Percentiles rank a stretch among this genome's conserved stretches.
Conservation (phyloP, 768 basidiomycete genomes). For the Pisolithus tinctorius region DNA sequence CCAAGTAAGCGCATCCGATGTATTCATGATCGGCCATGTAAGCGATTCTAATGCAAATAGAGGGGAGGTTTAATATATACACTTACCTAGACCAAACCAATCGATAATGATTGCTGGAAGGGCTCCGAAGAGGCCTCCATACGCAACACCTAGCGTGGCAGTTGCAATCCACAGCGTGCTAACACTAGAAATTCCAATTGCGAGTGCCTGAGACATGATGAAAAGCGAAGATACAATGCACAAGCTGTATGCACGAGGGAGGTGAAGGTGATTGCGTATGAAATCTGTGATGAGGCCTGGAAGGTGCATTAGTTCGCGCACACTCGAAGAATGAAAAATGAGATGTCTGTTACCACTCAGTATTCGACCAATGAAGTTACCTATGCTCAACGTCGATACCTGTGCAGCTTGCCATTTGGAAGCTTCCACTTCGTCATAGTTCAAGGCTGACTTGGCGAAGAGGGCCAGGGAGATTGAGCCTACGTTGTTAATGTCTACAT, state of each 20-base stretch:
- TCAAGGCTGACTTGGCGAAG: conserved; percentile 49
- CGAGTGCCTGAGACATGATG: conserved; percentile 63
- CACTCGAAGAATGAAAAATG: neutral
- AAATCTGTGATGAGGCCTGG: conserved; percentile 68
- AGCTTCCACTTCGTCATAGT: conserved; percentile 60
- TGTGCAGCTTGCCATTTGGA: conserved; percentile 77
- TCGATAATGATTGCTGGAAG: conserved; percentile 75
- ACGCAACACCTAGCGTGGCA: conserved; percentile 37
- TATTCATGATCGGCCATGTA: conserved; percentile 8
- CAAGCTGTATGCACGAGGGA: conserved; percentile 65
- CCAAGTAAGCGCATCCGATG: neutral
- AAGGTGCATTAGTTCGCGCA: neutral
- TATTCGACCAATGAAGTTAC: conserved; percentile 77
- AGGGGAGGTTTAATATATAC: no score
- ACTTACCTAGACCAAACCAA: conserved; percentile 81
- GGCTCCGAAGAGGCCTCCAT: conserved; percentile 69
- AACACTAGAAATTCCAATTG: conserved; percentile 51
- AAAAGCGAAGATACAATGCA: conserved; percentile 60
- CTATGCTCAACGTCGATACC: conserved; percentile 75
- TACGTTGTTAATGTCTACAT: conserved; percentile 78
- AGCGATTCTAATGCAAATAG: no score
- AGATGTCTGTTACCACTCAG: conserved; percentile 46
- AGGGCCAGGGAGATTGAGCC: conserved; percentile 69
- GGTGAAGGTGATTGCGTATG: conserved; percentile 44
- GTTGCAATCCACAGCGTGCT: conserved; percentile 53